A percentile compares a stretch with the other conserved stretches of the same genome.
These are phyloP conservation scores for Aurifilum marmelostoma DNA, from an alignment of 2,329 filamentous ascomycete genomes.

Conservation along the genomic window DNA sequence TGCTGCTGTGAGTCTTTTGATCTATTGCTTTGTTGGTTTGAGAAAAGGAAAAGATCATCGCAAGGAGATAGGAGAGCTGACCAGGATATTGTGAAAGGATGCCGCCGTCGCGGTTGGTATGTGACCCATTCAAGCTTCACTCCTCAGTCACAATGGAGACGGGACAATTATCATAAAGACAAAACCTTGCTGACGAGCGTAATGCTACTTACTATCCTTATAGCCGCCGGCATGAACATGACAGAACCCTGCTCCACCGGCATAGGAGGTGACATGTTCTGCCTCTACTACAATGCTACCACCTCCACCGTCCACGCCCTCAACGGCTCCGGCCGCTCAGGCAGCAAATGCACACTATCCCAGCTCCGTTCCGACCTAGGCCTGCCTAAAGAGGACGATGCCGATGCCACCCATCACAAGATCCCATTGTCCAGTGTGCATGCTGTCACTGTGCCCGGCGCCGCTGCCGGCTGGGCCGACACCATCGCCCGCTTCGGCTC, in stretches of 20 bases:
- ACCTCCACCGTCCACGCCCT: constrained; percentile 81
- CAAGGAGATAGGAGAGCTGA: constrained; percentile 20
- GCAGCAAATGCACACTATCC: constrained; percentile 69
- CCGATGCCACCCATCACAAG: constrained; percentile 31
- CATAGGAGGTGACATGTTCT: constrained; percentile 97
- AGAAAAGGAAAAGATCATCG: too few relatives aligned
- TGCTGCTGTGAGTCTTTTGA: constrained; percentile 70
- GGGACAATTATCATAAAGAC: too few relatives aligned
- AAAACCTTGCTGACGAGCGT: background rate
- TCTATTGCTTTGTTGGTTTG: too few relatives aligned
- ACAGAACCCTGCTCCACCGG: constrained; percentile 93
- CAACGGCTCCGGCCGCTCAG: constrained; percentile 90
- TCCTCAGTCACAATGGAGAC: too few relatives aligned
- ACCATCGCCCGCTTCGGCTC: constrained; percentile 87
- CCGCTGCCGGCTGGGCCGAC: constrained; percentile 92
- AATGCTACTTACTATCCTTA: too few relatives aligned
- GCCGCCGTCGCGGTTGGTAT: constrained; percentile 89
- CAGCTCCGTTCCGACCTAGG: constrained; percentile 71
- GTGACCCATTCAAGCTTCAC: background rate
- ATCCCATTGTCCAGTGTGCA: constrained; percentile 81
- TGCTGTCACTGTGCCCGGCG: constrained; percentile 85
- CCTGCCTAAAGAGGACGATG: constrained; percentile 43
- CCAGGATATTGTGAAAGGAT: constrained; percentile 61
- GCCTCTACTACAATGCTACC: constrained; percentile 85
- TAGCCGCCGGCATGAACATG: constrained; percentile 88